Evolutionary conservation across 768 basidiomycete species (phyloP), one percentile per base, ranked within the genome.

Genomic region (Xerocomellus chrysenteron): DNA sequence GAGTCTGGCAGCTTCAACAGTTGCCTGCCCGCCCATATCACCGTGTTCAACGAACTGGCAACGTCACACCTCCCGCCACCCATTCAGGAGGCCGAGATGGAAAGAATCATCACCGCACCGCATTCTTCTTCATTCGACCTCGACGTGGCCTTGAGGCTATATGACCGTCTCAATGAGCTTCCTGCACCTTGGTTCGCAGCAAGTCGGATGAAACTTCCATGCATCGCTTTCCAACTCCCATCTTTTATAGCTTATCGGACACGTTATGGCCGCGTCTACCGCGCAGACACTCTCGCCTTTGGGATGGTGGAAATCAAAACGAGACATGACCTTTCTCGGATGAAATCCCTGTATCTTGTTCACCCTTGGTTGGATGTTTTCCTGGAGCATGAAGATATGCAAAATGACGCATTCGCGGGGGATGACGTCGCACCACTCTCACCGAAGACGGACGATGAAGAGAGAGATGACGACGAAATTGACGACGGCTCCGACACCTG

Each of bases 121-220:
- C 46, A 1, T 8, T 4, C 24, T 2, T 32, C 56, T 2, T 2
- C 39, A 17, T 5, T 43, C 28, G 45, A 57, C 14, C 24, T 28
- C 2, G 46, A 32, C n/a, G 7, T 1, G 6, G 52, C 26, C 0
- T 2, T 42, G 24, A 3, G 0, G 16, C 35, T 57, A n/a, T 57
- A 56, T 2, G 21, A 37, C 9, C 26, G 21, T 9, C 30, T 57
- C 17, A 19, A 12, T 11, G 17, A 42, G 8, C 54, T 57, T 19
- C 7, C 35, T 5, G 2, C 41, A 13, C 47, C 41, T 11, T 49
- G 21, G 47, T 56, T 56, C 8, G 21, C 54, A 17, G 56, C 21
- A 4, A 57, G 32, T 32, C 54, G 54, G 17, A 56, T 56, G 54
- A 56, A 39, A 17, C 56, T 56, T 16, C 41, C 54, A 1, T 57